A percentile compares a stretch with the other conserved stretches of the same genome.
Evolutionary conservation across 2,329 filamentous ascomycete species (phyloP).

Genomic region (Westerdykella ornata): DNA sequence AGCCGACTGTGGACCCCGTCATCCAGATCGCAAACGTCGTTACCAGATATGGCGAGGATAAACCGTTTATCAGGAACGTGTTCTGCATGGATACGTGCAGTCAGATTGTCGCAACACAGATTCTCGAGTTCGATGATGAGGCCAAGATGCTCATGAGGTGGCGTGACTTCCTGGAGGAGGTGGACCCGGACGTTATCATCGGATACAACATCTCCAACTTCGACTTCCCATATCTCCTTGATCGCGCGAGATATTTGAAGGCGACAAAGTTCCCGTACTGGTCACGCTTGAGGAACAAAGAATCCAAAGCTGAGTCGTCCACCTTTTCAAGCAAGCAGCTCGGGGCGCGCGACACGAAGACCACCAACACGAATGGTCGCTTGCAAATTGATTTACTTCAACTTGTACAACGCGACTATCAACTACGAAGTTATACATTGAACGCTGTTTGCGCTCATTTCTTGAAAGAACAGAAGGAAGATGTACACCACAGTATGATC

Average conservation of each 20-base stretch:
- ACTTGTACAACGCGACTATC: constrained; percentile 87
- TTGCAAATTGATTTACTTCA: constrained; percentile 93
- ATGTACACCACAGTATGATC: constrained; percentile 98
- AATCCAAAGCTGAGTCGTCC: constrained; percentile 66
- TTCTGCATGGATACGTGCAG: constrained; percentile 92
- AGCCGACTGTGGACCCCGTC: constrained; percentile 83
- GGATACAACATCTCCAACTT: constrained; percentile 99
- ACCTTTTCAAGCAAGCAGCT: constrained; percentile 98
- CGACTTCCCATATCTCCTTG: constrained; percentile 92
- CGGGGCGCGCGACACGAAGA: constrained; percentile 89
- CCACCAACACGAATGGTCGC: constrained; percentile 89
- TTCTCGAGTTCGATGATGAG: constrained; percentile 75
- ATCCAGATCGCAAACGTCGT: constrained; percentile 98
- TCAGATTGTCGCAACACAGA: constrained; percentile 87
- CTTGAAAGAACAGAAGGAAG: constrained; percentile 93
- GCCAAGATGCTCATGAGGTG: constrained; percentile 87
- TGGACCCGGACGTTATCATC: constrained; percentile 95
- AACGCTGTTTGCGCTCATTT: constrained; percentile 96
- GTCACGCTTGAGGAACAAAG: constrained; percentile 67
- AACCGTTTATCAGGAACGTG: constrained; percentile 92
- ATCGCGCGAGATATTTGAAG: constrained; percentile 79
- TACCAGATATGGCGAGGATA: constrained; percentile 87
- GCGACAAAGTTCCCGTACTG: constrained; percentile 75
- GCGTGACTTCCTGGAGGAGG: constrained; percentile 81
- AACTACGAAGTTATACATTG: constrained; percentile 90